Base-by-base conservation (phyloP, 257 asterid species). In the Solanum commersonii region DNA sequence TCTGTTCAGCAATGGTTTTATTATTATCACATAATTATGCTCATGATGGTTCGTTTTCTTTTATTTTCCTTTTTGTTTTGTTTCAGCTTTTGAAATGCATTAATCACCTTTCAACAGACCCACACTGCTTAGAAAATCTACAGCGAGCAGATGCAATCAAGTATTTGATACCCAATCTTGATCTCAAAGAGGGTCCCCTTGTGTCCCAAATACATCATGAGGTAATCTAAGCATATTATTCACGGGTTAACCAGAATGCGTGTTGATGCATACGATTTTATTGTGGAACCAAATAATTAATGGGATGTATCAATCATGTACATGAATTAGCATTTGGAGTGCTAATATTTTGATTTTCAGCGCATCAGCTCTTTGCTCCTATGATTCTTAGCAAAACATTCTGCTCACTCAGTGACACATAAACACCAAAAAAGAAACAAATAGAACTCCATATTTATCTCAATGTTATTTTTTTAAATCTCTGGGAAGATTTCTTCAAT, bases 81-180 rank as follows among this genome's bases (percentile, higher is more conserved):
- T 84, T 87, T 31, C 89, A 97, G 99, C 91, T 97, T 87, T 91
- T 97, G 98, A 95, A 94, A 92, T 97, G 99, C 89, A 93, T 97
- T 91, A 96, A 96, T 91, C 95, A 94, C 92, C 94, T 97, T 82
- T 97, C 99, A 60, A 95, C 98, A 60, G 99, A 97, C 89, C 98
- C 99, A 83, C 98, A 96, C 90, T 97, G 99, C 93, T 91, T 97
- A 87, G 98, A 96, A 87, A 93, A 95, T 93, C 99, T 97, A 89
- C 99, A 97, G 94, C 94, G 98, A 86, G 99, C 99, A 37, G 99
- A 96, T 90, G 98, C 99, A 83, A 94, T 97, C 89, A 95, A 93
- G 88, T 93, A 97, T 93, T 94, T 97, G 94, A 96, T 97, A 89
- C 99, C 99, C 25, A 97, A 96, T 89, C 99, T 97, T 90, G 99